These are phyloP conservation scores for Monosporozyma unispora DNA, from an alignment of 805 yeast species.

Conservation along the genomic window DNA sequence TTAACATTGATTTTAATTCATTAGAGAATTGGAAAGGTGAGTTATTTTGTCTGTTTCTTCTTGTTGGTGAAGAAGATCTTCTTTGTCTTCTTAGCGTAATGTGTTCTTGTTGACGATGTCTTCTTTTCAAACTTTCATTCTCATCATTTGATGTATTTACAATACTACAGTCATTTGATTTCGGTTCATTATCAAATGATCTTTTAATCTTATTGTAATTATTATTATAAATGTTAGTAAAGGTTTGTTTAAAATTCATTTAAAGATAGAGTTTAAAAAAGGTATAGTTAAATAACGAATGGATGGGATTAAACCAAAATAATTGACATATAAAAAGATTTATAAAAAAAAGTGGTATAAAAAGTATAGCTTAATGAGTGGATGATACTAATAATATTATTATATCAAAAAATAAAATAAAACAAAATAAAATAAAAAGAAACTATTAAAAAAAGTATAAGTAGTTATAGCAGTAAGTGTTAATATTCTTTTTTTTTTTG, in stretches of 20 bases:
- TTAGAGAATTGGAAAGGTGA: constrained; percentile 3
- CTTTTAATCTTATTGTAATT: constrained; percentile 5
- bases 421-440: not conserved
- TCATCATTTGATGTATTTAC: not conserved
- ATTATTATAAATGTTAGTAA: not conserved
- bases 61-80: constrained; percentile 6
- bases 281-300: constrained; percentile 1
- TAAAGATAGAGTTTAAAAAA: not conserved
- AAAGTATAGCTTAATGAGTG: not conserved
- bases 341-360: not conserved
- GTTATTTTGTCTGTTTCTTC: constrained; percentile 1
- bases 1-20: not conserved
- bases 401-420: not conserved
- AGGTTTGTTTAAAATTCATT: constrained; percentile 5
- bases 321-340: not conserved
- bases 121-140: not conserved
- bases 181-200: constrained; percentile 2
- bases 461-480: not conserved
- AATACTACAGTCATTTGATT: not conserved
- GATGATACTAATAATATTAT: not conserved
- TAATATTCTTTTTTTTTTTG: not conserved
- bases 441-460: not conserved
- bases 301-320: constrained; percentile 5
- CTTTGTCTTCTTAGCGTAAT: not conserved
- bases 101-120: constrained; percentile 1